Conservation (phyloP, 129 eudicot genomes). For the Apium graveolens region DNA sequence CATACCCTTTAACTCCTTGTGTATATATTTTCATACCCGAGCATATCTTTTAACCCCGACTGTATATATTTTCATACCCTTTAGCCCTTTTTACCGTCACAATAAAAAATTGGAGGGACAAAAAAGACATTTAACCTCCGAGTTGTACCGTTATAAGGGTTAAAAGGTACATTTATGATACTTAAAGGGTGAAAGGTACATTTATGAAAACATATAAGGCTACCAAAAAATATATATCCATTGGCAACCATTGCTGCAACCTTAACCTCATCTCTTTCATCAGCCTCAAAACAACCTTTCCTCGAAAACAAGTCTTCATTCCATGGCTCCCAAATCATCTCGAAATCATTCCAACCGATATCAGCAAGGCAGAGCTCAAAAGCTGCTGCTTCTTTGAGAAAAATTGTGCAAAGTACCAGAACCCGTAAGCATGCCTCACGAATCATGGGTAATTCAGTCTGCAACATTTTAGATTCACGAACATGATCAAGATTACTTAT, state of each 20-base stretch:
- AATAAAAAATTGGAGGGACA: too few species aligned
- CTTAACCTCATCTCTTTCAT: conserved; percentile 22
- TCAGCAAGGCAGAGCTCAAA: conserved; percentile 57
- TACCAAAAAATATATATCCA: not conserved
- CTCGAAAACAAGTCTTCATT: conserved; percentile 42
- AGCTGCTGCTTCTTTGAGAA: conserved; percentile 55
- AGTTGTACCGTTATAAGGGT: too few species aligned
- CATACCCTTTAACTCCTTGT: too few species aligned
- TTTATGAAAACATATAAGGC: too few species aligned
- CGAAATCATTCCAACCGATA: conserved; percentile 45
- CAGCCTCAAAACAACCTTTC: conserved; percentile 17
- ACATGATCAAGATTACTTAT: conserved; percentile 40
- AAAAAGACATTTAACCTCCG: too few species aligned
- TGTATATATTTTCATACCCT: too few species aligned
- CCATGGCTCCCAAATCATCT: conserved; percentile 40
- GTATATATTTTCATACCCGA: too few species aligned
- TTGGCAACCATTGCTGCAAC: conserved; percentile 58
- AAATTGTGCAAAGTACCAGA: conserved; percentile 42
- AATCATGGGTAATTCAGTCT: conserved; percentile 60
- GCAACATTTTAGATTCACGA: conserved; percentile 51
- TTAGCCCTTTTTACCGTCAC: too few species aligned
- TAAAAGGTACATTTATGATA: too few species aligned
- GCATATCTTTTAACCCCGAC: too few species aligned
- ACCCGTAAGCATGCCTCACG: conserved; percentile 67
- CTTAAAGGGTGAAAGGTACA: too few species aligned